Evolutionary conservation across 352 stramenopile species (phyloP).

Genomic region (Plasmopara viticola): DNA sequence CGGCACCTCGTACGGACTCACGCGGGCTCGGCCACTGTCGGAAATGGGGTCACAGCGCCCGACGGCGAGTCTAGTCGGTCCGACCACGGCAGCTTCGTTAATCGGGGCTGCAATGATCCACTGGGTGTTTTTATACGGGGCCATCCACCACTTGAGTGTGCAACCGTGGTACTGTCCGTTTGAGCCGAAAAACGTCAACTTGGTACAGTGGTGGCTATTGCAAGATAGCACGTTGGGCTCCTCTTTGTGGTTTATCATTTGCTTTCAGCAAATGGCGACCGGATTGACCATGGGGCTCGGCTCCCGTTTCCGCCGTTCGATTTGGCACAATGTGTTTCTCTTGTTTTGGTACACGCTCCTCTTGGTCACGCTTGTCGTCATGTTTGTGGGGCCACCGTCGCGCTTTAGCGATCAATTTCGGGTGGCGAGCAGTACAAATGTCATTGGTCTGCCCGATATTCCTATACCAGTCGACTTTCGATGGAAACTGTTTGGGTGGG

Average conservation of each 20-base stretch:
- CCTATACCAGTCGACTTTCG: constrained; percentile 51
- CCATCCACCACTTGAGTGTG: constrained; percentile 53
- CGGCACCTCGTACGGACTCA: constrained; percentile 74
- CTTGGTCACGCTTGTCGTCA: constrained; percentile 43
- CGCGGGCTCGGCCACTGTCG: constrained; percentile 50
- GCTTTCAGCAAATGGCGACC: constrained; percentile 64
- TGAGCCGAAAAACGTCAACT: constrained; percentile 51
- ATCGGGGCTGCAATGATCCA: constrained; percentile 59
- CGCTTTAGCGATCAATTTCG: constrained; percentile 65
- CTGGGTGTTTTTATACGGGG: constrained; percentile 61
- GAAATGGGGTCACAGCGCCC: constrained; percentile 58
- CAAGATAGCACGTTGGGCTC: constrained; percentile 62
- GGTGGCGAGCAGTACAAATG: constrained; percentile 67
- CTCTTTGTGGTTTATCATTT: constrained; percentile 57
- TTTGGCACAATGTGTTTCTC: constrained; percentile 64
- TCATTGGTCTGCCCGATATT: constrained; percentile 62
- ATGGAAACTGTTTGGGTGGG: constrained; percentile 57
- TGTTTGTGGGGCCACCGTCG: constrained; percentile 50
- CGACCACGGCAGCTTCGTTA: constrained; percentile 59
- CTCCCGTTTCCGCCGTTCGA: constrained; percentile 53
- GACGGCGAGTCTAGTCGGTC: constrained; percentile 77
- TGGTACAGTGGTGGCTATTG: constrained; percentile 69
- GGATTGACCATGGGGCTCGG: constrained; percentile 54
- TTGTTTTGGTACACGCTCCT: constrained; percentile 55
- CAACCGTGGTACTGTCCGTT: constrained; percentile 70